Evolutionary conservation across 768 basidiomycete species (phyloP).

Genomic region (Tricholomella constricta): DNA sequence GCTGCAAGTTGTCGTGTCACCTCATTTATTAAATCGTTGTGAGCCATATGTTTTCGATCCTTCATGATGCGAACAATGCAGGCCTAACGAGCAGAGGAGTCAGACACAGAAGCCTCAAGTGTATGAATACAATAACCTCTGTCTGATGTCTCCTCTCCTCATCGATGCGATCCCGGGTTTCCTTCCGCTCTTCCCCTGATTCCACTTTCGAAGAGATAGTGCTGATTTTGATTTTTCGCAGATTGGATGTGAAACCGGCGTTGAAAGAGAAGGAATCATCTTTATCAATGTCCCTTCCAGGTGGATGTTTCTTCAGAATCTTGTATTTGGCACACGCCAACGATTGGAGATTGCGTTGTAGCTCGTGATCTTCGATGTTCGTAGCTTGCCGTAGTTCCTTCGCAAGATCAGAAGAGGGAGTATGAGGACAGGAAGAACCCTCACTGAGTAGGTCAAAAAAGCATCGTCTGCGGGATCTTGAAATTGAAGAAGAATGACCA

Average conservation of each 20-base stretch:
- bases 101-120: background rate
- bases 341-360: conserved; percentile 93
- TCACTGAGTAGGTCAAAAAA: conserved; percentile 74
- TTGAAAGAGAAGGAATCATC: conserved; percentile 93
- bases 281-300: conserved; percentile 76
- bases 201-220: conserved; percentile 90
- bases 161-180: conserved; percentile 87
- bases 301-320: conserved; percentile 87
- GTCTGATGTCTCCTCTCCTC: conserved; percentile 89
- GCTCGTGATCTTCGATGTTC: conserved; percentile 69
- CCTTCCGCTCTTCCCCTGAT: conserved; percentile 81
- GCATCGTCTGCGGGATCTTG: conserved; percentile 70
- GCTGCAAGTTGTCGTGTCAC: conserved; percentile 82
- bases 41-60: conserved; percentile 84
- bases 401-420: background rate
- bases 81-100: conserved; percentile 54
- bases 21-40: conserved; percentile 89
- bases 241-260: conserved; percentile 69
- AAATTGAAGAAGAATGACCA: conserved; percentile 88
- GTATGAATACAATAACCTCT: conserved; percentile 56
- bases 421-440: conserved; percentile 19
- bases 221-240: conserved; percentile 91
- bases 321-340: conserved; percentile 95
- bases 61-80: conserved; percentile 99
- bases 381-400: conserved; percentile 87